Base-by-base conservation (phyloP, 495 filamentous ascomycete genomes). In the Aspergillus sclerotioniger region DNA sequence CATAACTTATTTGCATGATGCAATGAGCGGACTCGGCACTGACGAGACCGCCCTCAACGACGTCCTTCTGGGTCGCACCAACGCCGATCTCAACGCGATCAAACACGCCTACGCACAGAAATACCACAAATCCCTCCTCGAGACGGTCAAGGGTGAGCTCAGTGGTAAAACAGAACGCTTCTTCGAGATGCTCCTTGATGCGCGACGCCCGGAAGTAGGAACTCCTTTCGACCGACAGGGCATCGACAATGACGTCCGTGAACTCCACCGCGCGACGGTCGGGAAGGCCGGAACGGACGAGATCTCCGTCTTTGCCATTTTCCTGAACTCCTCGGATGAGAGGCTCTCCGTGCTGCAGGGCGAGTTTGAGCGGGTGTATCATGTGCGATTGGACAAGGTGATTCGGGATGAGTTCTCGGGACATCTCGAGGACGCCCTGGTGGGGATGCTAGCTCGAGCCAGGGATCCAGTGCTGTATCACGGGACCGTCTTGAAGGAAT, bases 41-140 rank as follows among this genome's bases (percentile, higher is more conserved):
- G 89, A 90, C 54, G 91, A 94, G 62, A 71, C 69, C 35, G 76
- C 89, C 7, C 77, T 96, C n/a, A 90, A 91, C 62, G 91, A 96
- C 61, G 84, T 91, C 9, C 79, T 96, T 4, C 79, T 94, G 8
- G 79, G 85, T 3, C 79, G 90, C 21, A 84, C 80, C n/a, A 94
- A 94, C 68, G 87, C 88, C 20, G 89, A 94, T 67, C 73, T 96
- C 15, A 75, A 79, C 43, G 85, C 84, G 28, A 93, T 96, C 76
- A 92, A 92, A 68, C 65, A 75, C 52, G 80, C 80, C 52, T 96
- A 92, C 66, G 81, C 84, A 7, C 76, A 74, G 15, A 79, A 76
- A 1, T 89, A 84, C 75, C 68, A 71, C 28, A 67, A 71, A 12
- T 65, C 76, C 33, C 79, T 94, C 3, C 88, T 90, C 60, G 68